Base-by-base conservation (phyloP, 2,329 filamentous ascomycete species). In the Diplocarpon mali region DNA sequence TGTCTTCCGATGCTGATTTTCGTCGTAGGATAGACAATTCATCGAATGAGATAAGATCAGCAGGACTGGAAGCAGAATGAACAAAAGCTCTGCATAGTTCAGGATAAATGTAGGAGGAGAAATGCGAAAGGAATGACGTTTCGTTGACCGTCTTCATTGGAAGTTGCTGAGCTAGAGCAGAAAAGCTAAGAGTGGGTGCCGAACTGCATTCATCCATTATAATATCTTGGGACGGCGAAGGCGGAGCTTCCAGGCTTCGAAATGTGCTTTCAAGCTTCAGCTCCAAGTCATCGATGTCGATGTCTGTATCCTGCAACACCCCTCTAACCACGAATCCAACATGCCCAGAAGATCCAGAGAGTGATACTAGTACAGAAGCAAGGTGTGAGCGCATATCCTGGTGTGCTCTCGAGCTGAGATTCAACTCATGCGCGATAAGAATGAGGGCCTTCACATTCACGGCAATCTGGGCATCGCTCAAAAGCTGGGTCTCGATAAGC, bases 271-370 rank as follows among this genome's bases (percentile, higher is more conserved):
- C 80, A 15, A 93, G 69, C 53, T 78, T 82, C 65, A 85, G 73
- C 64, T 92, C 85, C 14, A 92, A 66, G 38, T 79, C 74, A 48
- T 86, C 77, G 36, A 92, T 74, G 56, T 92, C 82, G 48, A 87
- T 72, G 11, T 80, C 75, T 7, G 78, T 73, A 34, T 82, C 75
- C 30, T 77, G 69, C 31, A 90, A 73, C 3, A 80, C 74, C n/a
- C 70, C 70, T 49, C 78, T 72, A 46, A 92, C 76, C n/a, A 80
- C 68, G 20, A 74, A 69, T 11, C 78, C 79, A 16, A 76, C 67
- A 32, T 71, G 69, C 27, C 73, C 74, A 8, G 72, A 69, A 32
- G 70, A 67, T 49, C 80, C 78, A 4, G 76, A 80, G 42, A 89
- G 69, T 5, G 69, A 67, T 40, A 85, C 79, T n/a, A 90, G 67